These are phyloP conservation scores for Mallotus nudiflorus DNA, from an alignment of 345 rosid species.

Conservation along the genomic window DNA sequence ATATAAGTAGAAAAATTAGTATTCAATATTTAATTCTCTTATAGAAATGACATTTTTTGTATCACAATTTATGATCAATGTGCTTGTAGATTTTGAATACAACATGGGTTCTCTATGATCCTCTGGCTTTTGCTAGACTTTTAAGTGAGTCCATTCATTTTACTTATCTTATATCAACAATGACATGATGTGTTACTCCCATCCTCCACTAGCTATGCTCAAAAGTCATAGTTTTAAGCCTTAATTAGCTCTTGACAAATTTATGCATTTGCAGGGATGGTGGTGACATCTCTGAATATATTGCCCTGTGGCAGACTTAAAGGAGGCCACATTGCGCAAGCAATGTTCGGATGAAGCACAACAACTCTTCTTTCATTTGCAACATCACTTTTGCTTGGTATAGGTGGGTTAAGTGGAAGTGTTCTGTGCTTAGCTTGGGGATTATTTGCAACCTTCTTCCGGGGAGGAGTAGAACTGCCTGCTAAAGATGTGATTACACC, in stretches of 20 bases:
- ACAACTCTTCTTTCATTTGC: constrained; percentile 67
- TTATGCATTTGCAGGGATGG: constrained; percentile 97
- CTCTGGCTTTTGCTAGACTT: constrained; percentile 95
- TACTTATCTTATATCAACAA: too few relatives aligned
- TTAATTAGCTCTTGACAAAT: too few relatives aligned
- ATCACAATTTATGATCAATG: too few relatives aligned
- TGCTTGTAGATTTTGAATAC: too few relatives aligned
- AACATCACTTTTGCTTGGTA: constrained; percentile 73
- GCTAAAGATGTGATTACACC: constrained; percentile 88
- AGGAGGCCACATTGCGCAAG: constrained; percentile 96
- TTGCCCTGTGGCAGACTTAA: constrained; percentile 93
- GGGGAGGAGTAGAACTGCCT: constrained; percentile 86
- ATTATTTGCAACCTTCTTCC: constrained; percentile 85
- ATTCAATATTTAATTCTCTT: too few relatives aligned
- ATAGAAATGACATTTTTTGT: too few relatives aligned
- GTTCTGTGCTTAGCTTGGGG: constrained; percentile 92
- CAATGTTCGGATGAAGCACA: constrained; percentile 85
- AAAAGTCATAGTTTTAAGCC: too few relatives aligned
- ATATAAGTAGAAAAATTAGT: too few relatives aligned
- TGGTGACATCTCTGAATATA: constrained; percentile 84
- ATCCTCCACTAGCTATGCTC: too few relatives aligned
- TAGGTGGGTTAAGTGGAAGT: constrained; percentile 85
- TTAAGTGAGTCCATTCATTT: constrained; percentile 49
- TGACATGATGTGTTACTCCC: too few relatives aligned
- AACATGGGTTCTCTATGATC: constrained; percentile 89